Base-by-base conservation (phyloP, 495 filamentous ascomycete species). In the Aspergillus nanangensis region DNA sequence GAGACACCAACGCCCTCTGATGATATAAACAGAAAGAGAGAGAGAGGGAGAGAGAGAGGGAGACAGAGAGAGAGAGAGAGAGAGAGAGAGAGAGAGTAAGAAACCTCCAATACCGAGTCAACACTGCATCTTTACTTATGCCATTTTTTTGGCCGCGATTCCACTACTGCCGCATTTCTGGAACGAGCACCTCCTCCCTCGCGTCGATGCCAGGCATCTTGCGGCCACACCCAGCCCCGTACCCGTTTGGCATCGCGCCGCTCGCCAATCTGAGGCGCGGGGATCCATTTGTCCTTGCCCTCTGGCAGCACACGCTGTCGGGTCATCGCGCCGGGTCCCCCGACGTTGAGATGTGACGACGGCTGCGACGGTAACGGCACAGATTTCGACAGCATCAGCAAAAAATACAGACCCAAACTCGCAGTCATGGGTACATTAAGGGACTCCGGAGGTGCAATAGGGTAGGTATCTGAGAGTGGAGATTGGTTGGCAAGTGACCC, bases 341-440 rank as follows among this genome's bases (percentile, higher is more conserved):
- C 90, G 50, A 94, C 85, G 53, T 93, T 87, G 52, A 84, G 69
- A 58, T 78, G 80, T 70, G 86, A 91, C 24, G 78, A 69, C 9
- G 76, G 74, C 50, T 90, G 84, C 0, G 79, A 80, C 0, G 77
- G 76, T 10, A 86, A 62, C 11, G 86, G 77, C 44, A 82, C 76
- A 46, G 91, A 85, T 52, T 82, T 83, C 3, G 89, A 88, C 15
- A 95, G 77, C 83, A 93, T 89, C 56, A 88, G 79, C n/a, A 89
- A 61, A 58, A 87, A 89, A 71, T 84, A 89, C 4, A 89, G 66
- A 13, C 79, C 82, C n/a, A 86, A 52, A 20, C 70, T 75, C 10
- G 86, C 88, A 0, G 85, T 88, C 75, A 92, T 78, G 23, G 76
- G 76, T 1, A 71, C 68, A 20, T 68, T 58, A 21, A 65, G 24